Base-by-base conservation (phyloP, 768 basidiomycete species). In the Amanita polypyramis region DNA sequence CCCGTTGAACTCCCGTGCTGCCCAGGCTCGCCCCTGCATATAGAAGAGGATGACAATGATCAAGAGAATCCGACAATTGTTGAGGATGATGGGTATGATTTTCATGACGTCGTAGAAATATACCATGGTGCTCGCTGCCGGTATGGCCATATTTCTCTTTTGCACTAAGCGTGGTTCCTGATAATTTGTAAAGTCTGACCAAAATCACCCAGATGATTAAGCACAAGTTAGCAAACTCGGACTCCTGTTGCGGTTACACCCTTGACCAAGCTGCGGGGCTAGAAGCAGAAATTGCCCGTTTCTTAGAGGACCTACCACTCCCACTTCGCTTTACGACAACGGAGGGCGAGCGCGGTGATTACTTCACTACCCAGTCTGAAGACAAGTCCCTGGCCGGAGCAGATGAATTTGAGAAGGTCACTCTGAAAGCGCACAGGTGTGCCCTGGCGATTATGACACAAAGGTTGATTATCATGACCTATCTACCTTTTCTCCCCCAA, bases 191-290 rank as follows among this genome's bases (percentile, higher is more conserved):
- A 14, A 85, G 82, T 23, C 71, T 85, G 14, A 75, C 79, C 3
- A 75, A 75, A 54, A 66, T 87, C 3, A 70, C 80, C n/a, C 80
- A 80, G 59, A 72, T 64, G 27, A 66, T 85, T 43, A 79, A 78
- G 62, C 68, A 69, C 52, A 75, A 76, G 20, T 67, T 74, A 20
- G 38, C 65, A 56, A 55, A 67, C 60, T 58, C 68, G 44, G 60
- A 60, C 34, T 69, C 65, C 38, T 66, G 66, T 43, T 68, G 62
- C 44, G 67, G 68, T 8, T 74, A 74, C 45, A 77, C 79, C 3
- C 66, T 86, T 14, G 83, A 87, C 38, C 74, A 79, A 43, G 85
- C 82, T 0, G 70, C 68, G 1, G 61, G 65, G 12, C 72, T 80
- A 40, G 85, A 82, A 51, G 64, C 59, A 5, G 77, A 82, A 38